These are phyloP conservation scores for Grosmannia penicillata DNA, from an alignment of 2,329 filamentous ascomycete species.

Conservation along the genomic window DNA sequence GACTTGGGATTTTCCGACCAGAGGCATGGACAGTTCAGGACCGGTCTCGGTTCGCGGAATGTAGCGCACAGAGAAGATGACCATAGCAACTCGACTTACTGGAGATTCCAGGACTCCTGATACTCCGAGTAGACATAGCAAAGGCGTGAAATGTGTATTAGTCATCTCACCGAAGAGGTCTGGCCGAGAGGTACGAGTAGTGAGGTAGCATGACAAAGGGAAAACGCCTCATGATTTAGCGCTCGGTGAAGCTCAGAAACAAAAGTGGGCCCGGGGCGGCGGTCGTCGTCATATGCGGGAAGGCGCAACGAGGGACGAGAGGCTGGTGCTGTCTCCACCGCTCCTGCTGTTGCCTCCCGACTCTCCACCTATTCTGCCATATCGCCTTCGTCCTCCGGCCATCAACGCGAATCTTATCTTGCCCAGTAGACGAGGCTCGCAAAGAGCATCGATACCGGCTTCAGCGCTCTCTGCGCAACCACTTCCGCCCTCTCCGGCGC, in stretches of 20 bases:
- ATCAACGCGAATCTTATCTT: background rate
- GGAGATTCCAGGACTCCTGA: conserved; percentile 8
- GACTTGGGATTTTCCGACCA: background rate
- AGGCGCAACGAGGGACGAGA: conserved; percentile 7
- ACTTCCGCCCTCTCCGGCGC: no score
- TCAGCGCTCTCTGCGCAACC: no score
- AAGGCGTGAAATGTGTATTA: background rate
- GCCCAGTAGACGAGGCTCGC: background rate
- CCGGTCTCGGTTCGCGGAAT: background rate
- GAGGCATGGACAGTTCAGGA: no score
- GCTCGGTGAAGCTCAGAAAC: background rate
- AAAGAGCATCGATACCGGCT: no score
- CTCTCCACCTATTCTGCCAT: background rate
- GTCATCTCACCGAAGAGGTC: no score
- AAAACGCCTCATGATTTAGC: no score
- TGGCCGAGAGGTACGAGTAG: no score
- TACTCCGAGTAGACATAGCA: no score
- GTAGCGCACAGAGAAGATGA: background rate
- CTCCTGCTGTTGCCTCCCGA: conserved; percentile 1
- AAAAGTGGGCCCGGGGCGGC: conserved; percentile 6
- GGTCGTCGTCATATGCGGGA: conserved; percentile 8
- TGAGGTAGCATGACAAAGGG: background rate
- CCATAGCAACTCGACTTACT: background rate
- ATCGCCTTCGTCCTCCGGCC: no score
- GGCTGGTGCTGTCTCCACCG: conserved; percentile 7